A percentile compares a stretch with the other conserved stretches of the same genome.
These are phyloP conservation scores for Solanum sparsipilum DNA, from an alignment of 257 asterid genomes.

Conservation along the genomic window DNA sequence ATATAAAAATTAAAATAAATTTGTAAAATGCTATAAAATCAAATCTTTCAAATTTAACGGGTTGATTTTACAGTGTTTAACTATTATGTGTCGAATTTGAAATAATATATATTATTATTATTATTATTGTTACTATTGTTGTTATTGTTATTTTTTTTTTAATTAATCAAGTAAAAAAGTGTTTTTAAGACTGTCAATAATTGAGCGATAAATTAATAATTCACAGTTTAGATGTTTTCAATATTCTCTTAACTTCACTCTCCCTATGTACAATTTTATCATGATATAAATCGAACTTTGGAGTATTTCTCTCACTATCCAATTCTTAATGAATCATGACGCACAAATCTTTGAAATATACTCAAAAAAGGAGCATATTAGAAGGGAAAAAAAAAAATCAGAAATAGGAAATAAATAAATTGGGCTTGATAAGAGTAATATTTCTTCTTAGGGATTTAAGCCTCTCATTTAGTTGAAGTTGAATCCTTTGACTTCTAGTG, in stretches of 20 bases:
- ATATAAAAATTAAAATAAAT: too few species aligned
- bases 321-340: background rate
- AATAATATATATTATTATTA: too few species aligned
- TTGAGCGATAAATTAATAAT: too few species aligned
- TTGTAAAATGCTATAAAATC: too few species aligned
- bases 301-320: background rate
- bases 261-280: background rate
- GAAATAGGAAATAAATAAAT: background rate
- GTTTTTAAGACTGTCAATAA: fast-evolving
- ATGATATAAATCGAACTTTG: background rate
- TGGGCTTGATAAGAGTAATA: background rate
- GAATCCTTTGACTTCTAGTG: background rate
- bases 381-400: background rate
- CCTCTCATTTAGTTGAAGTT: too few species aligned
- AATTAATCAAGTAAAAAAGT: fast-evolving
- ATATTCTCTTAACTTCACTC: background rate
- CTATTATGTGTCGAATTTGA: background rate
- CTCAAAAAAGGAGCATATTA: background rate
- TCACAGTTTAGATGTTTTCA: too few species aligned
- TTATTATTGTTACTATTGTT: too few species aligned
- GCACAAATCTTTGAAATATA: background rate
- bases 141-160: too few species aligned
- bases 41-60: background rate
- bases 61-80: background rate
- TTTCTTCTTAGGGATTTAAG: background rate